phyloP scores from a whole-genome alignment of 352 stramenopile genomes.

The Phytophthora europaea region DNA sequence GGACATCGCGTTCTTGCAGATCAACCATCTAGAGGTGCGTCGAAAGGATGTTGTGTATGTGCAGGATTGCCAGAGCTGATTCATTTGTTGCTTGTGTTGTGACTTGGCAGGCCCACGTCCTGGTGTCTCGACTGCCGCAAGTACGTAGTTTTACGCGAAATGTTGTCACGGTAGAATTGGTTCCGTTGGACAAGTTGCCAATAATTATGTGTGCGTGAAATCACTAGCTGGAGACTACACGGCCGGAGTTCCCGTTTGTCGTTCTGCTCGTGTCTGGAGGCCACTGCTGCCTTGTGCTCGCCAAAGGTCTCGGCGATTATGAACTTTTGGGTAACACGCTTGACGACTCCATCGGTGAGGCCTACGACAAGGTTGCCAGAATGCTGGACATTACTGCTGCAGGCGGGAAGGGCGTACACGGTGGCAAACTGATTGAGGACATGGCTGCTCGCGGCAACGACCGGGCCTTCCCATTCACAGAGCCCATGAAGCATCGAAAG shows the following conservation, averaged over 20 bases:
- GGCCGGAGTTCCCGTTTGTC: slow-evolving; percentile 96
- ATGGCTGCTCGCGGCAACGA: slow-evolving; percentile 93
- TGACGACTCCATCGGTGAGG: slow-evolving; percentile 98
- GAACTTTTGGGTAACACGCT: slow-evolving; percentile 96
- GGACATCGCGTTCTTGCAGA: slow-evolving; percentile 94
- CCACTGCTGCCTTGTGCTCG: slow-evolving; percentile 98
- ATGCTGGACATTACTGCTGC: slow-evolving; percentile 90
- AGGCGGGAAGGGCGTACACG: slow-evolving; percentile 69
- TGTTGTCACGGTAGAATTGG: neutral
- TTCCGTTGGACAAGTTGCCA: neutral
- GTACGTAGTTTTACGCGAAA: slow-evolving; percentile 32
- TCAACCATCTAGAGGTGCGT: slow-evolving; percentile 97
- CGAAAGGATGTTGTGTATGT: neutral
- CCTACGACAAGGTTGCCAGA: slow-evolving; percentile 98
- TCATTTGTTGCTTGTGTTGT: neutral
- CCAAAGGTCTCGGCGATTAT: slow-evolving; percentile 94
- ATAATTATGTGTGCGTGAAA: slow-evolving; percentile 6
- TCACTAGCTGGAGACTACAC: slow-evolving; percentile 42
- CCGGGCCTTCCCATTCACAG: slow-evolving; percentile 89
- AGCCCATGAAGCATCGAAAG: slow-evolving; percentile 92
- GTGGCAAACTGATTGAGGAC: slow-evolving; percentile 96
- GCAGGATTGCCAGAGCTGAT: neutral
- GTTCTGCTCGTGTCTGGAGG: slow-evolving; percentile 98
- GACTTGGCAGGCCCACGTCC: slow-evolving; percentile 90
- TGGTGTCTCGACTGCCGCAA: slow-evolving; percentile 93